Percentiles rank a stretch among this genome's conserved stretches.
Conservation (phyloP, 257 asterid genomes). For the Petunia axillaris region DNA sequence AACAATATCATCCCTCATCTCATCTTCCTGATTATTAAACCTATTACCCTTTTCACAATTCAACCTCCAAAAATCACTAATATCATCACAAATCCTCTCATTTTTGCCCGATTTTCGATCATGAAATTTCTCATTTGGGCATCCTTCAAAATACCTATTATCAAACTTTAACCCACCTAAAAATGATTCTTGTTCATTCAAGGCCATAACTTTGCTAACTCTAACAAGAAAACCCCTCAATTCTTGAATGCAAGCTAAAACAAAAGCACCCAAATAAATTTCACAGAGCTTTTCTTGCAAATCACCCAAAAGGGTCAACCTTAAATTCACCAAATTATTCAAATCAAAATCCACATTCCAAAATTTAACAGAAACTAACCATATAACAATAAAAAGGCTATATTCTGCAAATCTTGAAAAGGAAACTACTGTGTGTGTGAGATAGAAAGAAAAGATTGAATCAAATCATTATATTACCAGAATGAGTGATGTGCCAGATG, state of each 20-base stretch:
- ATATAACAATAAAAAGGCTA: background rate
- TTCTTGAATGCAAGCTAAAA: conserved; percentile 35
- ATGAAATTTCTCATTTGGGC: conserved; percentile 27
- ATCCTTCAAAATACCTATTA: conserved; percentile 36
- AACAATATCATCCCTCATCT: conserved; percentile 48
- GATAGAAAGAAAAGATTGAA: background rate
- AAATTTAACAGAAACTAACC: conserved; percentile 12
- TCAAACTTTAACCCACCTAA: conserved; percentile 34
- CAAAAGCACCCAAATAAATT: conserved; percentile 31
- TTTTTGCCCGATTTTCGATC: conserved; percentile 28
- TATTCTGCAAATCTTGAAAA: background rate
- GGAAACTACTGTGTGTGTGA: background rate
- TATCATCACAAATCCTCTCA: conserved; percentile 38
- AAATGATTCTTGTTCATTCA: conserved; percentile 41
- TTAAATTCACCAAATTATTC: background rate
- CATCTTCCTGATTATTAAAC: conserved; percentile 5
- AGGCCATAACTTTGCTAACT: conserved; percentile 42
- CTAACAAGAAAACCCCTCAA: conserved; percentile 37
- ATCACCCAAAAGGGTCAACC: conserved; percentile 9
- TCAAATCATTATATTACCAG: background rate
- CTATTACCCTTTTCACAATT: conserved; percentile 22
- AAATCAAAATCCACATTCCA: conserved; percentile 13
- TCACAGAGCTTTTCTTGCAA: conserved; percentile 19
- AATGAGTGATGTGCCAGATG: background rate
- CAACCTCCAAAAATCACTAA: conserved; percentile 32